Evolutionary conservation across 1,284 basidiomycete genomes (phyloP), one percentile per base, ranked within the genome.

Genomic region (Marasmius tenuissimus): DNA sequence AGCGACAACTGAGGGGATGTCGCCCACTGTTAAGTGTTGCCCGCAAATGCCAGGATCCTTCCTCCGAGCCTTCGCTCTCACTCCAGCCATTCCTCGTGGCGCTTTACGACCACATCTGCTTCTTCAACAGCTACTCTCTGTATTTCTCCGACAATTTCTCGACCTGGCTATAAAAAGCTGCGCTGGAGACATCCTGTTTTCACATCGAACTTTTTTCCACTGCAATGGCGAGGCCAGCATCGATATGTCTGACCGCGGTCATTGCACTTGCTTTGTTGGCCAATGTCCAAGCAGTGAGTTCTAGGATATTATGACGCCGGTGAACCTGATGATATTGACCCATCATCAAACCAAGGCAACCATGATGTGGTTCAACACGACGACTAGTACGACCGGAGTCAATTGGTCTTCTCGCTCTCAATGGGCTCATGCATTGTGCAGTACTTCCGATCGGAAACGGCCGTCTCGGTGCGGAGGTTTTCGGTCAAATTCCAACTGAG

Each of bases 381-480:
- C 63, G 3, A 61, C 58, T 12, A 58, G 63, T 64, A 53, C 11
- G 27, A 27, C 27, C 27, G 27, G 27, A 27, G 57, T 58, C n/a
- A 10, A 10, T 9, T 20, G 12, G 3, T n/a, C 20, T n/a, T 10
- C 37, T 33, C 47, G 11, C 49, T 39, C 22, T 18, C 40, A 45
- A 22, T 35, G n/a, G 5, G 20, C 39, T 52, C 2, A 47, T 54
- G 48, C 48, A 3, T 20, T 61, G 11, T 14, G 16, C 22, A 64
- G 63, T 65, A 8, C 52, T 65, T 22, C 63, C 63, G 5, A 58
- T 65, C 20, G 63, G 63, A 39, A 65, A 65, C 47, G 63, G 63
- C 4, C 58, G 63, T 33, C 50, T 65, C 18, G 63, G 63, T n/a
- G 63, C 63, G 22, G 47, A 58, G 22, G 37, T 65, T 42, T 45